Base-by-base conservation (phyloP, 768 basidiomycete species). In the Termitomyces sp. region DNA sequence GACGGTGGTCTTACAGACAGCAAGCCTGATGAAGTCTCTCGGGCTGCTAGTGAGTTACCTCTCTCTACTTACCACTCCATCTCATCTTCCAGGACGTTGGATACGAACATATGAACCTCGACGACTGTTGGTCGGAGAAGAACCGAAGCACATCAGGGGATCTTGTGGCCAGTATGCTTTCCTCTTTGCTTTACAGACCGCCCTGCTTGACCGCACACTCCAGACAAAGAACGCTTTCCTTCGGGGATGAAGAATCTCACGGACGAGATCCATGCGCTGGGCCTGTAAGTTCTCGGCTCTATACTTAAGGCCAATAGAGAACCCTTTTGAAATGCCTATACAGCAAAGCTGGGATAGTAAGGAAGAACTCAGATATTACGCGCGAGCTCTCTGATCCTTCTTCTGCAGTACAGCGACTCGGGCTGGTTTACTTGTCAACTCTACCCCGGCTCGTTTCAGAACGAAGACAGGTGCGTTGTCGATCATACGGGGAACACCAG, bases 371-470 rank as follows among this genome's bases (percentile, higher is more conserved):
- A 16, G 27, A 44, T 34, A 12, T 39, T 20, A 40, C 1, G 14
- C 46, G 0, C 14, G 22, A 16, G 14, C n/a, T 30, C 16, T n/a
- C n/a, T 46, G 7, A 50, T 30, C 13, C 7, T 26, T 14, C 13
- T 30, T 40, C 26, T 26, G 18, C 55, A 83, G 83, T 82, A 81
- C 63, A 78, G 83, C 55, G 84, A 86, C 56, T 78, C 85, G 2
- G 86, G 86, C n/a, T 87, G 85, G 85, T 82, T 79, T 61, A 88
- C 86, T n/a, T 88, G 86, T 59, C 81, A 80, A 18, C 71, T 83
- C 9, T 88, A 83, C 64, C 86, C 86, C 32, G 86, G 85, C 22
- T 86, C 85, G 0, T 87, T 77, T 70, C 70, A 76, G 65, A 84
- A 87, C 57, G 86, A 88, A 46, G 59, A 45, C 9, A 57, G 62